Evolutionary conservation across 768 basidiomycete genomes (phyloP).

Genomic region (Calvatia gigantea): DNA sequence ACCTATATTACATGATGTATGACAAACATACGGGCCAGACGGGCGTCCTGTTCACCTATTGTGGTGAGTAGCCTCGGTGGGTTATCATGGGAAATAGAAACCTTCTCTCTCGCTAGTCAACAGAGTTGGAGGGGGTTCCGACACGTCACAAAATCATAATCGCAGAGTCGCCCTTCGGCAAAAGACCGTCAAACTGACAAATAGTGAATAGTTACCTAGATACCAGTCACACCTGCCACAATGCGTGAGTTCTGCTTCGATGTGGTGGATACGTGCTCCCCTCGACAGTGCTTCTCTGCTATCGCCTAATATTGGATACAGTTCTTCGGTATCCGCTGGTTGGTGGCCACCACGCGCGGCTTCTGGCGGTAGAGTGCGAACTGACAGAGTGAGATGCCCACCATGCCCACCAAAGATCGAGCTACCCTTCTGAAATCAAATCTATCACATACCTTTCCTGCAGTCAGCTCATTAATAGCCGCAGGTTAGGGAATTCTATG

Average conservation of each 20-base stretch:
- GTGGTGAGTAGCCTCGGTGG: too few relatives aligned
- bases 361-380: not conserved
- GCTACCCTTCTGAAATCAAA: not conserved
- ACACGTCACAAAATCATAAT: too few relatives aligned
- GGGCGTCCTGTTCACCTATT: too few relatives aligned
- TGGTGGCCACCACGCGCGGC: not conserved
- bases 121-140: too few relatives aligned
- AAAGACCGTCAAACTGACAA: not conserved
- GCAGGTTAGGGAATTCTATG: not conserved
- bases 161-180: too few relatives aligned
- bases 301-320: not conserved
- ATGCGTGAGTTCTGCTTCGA: not conserved
- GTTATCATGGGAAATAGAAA: too few relatives aligned
- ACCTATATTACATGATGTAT: too few relatives aligned
- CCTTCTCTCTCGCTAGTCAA: too few relatives aligned
- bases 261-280: not conserved
- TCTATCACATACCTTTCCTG: too few relatives aligned
- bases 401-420: not conserved
- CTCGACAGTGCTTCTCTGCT: not conserved
- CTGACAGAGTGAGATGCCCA: not conserved
- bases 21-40: too few relatives aligned
- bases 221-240: not conserved
- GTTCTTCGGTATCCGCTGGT: not conserved
- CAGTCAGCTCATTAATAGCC: not conserved
- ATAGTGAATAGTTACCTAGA: not conserved